phyloP scores from a whole-genome alignment of 1,284 basidiomycete genomes.

The Pascua guehoae region DNA sequence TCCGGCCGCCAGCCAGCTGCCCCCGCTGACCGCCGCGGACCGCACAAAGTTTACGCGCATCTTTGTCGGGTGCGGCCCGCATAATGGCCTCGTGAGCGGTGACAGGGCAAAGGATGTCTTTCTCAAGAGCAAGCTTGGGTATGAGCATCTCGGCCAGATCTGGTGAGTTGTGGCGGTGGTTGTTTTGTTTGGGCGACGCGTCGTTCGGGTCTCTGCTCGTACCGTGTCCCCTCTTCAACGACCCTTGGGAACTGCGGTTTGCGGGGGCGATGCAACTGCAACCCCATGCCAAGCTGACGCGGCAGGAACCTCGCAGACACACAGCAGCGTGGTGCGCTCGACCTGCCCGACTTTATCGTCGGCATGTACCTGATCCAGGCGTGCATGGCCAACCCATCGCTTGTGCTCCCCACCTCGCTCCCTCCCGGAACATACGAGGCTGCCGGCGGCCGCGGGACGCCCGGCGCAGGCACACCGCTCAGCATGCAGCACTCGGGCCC shows the following conservation, averaged over 20 bases:
- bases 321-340: slow-evolving; percentile 82
- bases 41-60: slow-evolving; percentile 74
- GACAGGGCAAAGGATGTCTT: slow-evolving; percentile 91
- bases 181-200: too few species aligned
- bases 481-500: slow-evolving; percentile 36
- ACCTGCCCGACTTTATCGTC: slow-evolving; percentile 88
- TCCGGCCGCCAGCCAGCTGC: slow-evolving; percentile 47
- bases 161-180: slow-evolving; percentile 60
- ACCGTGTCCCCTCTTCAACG: not conserved
- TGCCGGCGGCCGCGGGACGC: slow-evolving; percentile 56
- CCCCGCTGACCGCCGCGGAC: slow-evolving; percentile 71
- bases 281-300: slow-evolving; percentile 1
- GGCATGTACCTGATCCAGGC: slow-evolving; percentile 93
- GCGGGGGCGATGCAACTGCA: not conserved
- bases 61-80: slow-evolving; percentile 69
- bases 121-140: slow-evolving; percentile 83
- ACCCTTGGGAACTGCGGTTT: too few species aligned
- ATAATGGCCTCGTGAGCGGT: slow-evolving; percentile 72
- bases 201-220: not conserved
- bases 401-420: slow-evolving; percentile 69
- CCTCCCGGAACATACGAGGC: slow-evolving; percentile 91
- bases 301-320: slow-evolving; percentile 89
- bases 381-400: slow-evolving; percentile 75
- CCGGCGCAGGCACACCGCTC: slow-evolving; percentile 29
- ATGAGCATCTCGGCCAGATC: slow-evolving; percentile 87